Evolutionary conservation across 1,139 yeast species (phyloP).

Genomic region (Dujonia santamariae): DNA sequence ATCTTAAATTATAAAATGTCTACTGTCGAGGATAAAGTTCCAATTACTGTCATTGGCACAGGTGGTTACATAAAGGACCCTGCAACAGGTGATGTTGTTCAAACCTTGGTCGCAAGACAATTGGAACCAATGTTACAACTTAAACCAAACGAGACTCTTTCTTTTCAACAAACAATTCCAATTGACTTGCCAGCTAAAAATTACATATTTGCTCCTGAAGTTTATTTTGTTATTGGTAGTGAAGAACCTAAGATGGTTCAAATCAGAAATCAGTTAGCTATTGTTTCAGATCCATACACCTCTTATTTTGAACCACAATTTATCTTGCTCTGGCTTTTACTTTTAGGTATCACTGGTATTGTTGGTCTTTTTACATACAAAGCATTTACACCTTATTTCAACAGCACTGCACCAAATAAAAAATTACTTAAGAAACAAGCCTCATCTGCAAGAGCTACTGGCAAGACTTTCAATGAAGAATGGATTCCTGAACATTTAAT

Average conservation of each 20-base stretch:
- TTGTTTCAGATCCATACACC: conserved; percentile 62
- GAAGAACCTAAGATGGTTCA: conserved; percentile 55
- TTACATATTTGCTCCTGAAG: conserved; percentile 59
- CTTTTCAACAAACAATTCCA: conserved; percentile 46
- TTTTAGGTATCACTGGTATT: conserved; percentile 44
- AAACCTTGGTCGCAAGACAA: conserved; percentile 63
- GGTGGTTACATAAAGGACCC: conserved; percentile 71
- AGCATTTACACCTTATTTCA: conserved; percentile 36
- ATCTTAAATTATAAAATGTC: conserved; percentile 52
- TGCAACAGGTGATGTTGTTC: conserved; percentile 44
- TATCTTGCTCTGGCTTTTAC: conserved; percentile 54
- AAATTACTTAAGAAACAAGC: conserved; percentile 18
- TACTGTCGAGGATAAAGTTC: conserved; percentile 56
- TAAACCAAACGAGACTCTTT: conserved; percentile 49
- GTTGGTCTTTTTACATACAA: conserved; percentile 48
- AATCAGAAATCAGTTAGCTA: conserved; percentile 56
- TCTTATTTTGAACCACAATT: conserved; percentile 74
- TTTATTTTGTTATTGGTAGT: conserved; percentile 52
- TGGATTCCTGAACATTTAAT: conserved; percentile 36
- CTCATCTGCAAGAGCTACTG: conserved; percentile 26
- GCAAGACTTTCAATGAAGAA: conserved; percentile 13
- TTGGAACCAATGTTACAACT: conserved; percentile 56
- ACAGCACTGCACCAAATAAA: conserved; percentile 33
- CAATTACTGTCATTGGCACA: conserved; percentile 62
- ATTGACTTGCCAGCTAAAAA: conserved; percentile 57